Evolutionary conservation across 164 flowering plant species (phyloP), one percentile per base, ranked within the genome.

Genomic region (Vitis labrusca): DNA sequence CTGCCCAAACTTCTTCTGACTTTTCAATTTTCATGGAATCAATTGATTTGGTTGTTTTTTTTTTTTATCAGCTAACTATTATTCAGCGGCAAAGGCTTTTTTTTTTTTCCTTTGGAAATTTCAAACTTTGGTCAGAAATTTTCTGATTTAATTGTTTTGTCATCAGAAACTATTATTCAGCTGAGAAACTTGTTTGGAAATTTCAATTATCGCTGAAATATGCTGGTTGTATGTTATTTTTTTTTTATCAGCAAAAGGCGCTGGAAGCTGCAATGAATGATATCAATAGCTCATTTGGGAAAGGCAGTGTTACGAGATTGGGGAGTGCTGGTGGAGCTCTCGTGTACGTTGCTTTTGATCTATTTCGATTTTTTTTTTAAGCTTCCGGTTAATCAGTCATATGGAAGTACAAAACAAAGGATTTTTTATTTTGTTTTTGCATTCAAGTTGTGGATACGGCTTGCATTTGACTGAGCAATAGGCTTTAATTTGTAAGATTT

Each of bases 311-410:
- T 56, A 95, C 98, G 47, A 89, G 99, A 84, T 81, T 95, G 73
- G 99, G 99, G 65, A 95, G 99, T 84, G 93, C 93, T 59, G 99
- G 99, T 67, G 99, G 98, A 76, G 98, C 99, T 68, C 78, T 93
- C 12, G 99, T 95, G 99, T 95, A 86, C 44, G 96, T 70, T 13
- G 44, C 7, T 68, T 69, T 65, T 65, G 69, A 37, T 48, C 59
- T 8, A 47, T 8, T 47, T 4, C 4, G 7, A 10, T 15, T 27
- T 58, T 51, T n/a, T 52, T 59, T 44, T 37, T 23, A 0, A 23
- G 27, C 27, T 37, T 37, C 44, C 44, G 7, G 44, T 37, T 37
- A 37, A 3, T 37, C 44, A 37, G 2, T 37, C 44, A 37, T 37
- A 37, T 37, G 7, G 44, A 37, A 37, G 7, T 47, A 14, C 1